Base-by-base conservation (phyloP, 176 grass and related monocot genomes). In the Metroxylon sagu region DNA sequence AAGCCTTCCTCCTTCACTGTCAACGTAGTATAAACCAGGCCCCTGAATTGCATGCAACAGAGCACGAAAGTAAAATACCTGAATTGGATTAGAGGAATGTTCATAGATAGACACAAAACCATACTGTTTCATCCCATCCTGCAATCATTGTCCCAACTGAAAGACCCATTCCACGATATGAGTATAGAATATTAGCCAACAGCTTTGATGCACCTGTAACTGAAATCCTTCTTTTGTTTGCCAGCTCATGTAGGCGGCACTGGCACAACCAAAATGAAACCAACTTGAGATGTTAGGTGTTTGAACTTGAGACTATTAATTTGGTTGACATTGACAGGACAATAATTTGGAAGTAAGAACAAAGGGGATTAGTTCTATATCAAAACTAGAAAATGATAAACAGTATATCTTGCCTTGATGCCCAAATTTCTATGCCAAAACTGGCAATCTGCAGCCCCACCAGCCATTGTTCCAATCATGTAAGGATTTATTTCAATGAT, bases 401-500 rank as follows among this genome's bases (percentile, higher is more conserved):
- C 6, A 43, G 21, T 23, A 23, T 48, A 70, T 71, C 31, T 68
- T 56, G 91, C 93, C 93, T 98, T 98, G 43, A 80, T 82, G 7
- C 93, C 93, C 23, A 98, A 71, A 76, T 85, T 88, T 18, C 93
- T 81, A 48, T 98, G 93, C 93, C 93, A 98, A 52, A 98, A 98
- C 21, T 98, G 93, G 59, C 93, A 98, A 85, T 92, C 93, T 60
- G 93, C 87, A 49, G 87, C 93, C 16, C 93, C 93, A 59, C 87
- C 84, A 59, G 93, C 93, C 84, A 98, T 91, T 1, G 87, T 98
- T 69, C 93, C 93, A 31, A 97, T 76, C 93, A 97, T 97, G 81
- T 97, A 91, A 3, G 87, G 93, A 62, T 98, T 92, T 48, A 98
- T 98, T 77, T 98, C 87, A n/a, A 98, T 91, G 67, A 98, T 98